phyloP scores from a whole-genome alignment of 371 early-diverging fungal species.

The Rhizopus arrhizus region DNA sequence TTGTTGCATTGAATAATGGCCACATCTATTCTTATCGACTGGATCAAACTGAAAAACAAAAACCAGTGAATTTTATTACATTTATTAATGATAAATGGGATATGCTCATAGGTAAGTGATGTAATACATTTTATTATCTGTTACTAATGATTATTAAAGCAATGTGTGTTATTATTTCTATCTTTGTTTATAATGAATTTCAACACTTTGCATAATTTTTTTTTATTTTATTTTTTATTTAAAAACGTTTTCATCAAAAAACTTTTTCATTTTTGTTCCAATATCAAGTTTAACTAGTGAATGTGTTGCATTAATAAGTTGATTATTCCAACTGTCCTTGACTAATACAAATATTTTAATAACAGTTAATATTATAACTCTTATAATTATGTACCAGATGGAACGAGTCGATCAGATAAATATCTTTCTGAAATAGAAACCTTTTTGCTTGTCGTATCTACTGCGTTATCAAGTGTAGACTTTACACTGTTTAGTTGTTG shows the following conservation, averaged over 20 bases:
- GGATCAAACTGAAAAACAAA: conserved; percentile 28
- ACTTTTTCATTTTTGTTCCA: conserved; percentile 24
- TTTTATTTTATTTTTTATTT: conserved; percentile 10
- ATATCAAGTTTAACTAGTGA: conserved; percentile 39
- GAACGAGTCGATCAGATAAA: conserved; percentile 28
- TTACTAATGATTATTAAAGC: conserved; percentile 13
- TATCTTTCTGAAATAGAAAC: conserved; percentile 30
- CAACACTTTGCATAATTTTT: conserved; percentile 9
- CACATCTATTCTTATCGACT: conserved; percentile 29
- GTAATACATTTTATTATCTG: neutral
- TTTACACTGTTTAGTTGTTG: conserved; percentile 24
- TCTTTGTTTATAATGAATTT: conserved; percentile 40
- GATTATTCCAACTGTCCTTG: conserved; percentile 46
- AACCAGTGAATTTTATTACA: conserved; percentile 25
- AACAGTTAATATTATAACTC: neutral
- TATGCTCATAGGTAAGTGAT: conserved; percentile 36
- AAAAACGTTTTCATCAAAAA: conserved; percentile 36
- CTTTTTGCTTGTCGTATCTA: conserved; percentile 9
- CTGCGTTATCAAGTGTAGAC: conserved; percentile 26
- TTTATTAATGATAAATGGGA: conserved; percentile 39
- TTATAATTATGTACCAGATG: conserved; percentile 31
- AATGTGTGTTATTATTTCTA: conserved; percentile 31
- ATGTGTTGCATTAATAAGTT: conserved; percentile 43
- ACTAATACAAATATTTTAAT: conserved; percentile 24
- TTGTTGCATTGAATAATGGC: conserved; percentile 33